Evolutionary conservation across 2,329 filamentous ascomycete species (phyloP), one percentile per base, ranked within the genome.

Genomic region (Colletotrichum sp.): DNA sequence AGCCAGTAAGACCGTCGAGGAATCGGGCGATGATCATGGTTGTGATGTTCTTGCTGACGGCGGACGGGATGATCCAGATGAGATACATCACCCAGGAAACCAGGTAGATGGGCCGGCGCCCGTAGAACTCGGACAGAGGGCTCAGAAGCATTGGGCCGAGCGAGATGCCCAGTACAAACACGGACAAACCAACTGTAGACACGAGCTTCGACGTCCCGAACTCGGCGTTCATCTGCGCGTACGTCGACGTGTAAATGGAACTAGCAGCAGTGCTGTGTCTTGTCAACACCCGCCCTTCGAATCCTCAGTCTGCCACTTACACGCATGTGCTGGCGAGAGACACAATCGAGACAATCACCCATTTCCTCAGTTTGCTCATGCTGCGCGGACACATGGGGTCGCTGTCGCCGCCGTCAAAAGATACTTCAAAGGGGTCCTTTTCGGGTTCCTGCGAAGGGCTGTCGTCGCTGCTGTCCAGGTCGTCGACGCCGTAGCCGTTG

Each of bases 221-320:
- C 75, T 98, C 94, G 30, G 88, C 86, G 77, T 93, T 92, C 85
- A 98, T 92, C 84, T 97, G 94, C 22, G 81, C 82, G 83, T 98
- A 98, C 0, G 95, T 97, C 15, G 92, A 92, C 1, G 95, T 96
- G 84, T 98, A 98, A 80, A 98, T 92, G n/a, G 95, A 97, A 64
- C 94, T 96, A 2, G 95, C 92, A 82, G 93, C 95, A 11, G 96
- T 98, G 70, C 94, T 96, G 80, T 69, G 55, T 27, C 34, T 25
- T 19, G 75, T 77, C 65, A 77, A 59, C 59, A 32, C 32, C 71
- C 30, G 16, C 29, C n/a, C 2, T 32, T 16, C 15, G 9, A 27
- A 2, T 15, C n/a, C n/a, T 49, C 9, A 25, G 27, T 25, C 39
- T 94, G 89, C 90, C 44, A 92, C 94, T 89, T 90, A 96, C 94